phyloP scores from a whole-genome alignment of 2,329 filamentous ascomycete species.

The Epichloe sylvatica region DNA sequence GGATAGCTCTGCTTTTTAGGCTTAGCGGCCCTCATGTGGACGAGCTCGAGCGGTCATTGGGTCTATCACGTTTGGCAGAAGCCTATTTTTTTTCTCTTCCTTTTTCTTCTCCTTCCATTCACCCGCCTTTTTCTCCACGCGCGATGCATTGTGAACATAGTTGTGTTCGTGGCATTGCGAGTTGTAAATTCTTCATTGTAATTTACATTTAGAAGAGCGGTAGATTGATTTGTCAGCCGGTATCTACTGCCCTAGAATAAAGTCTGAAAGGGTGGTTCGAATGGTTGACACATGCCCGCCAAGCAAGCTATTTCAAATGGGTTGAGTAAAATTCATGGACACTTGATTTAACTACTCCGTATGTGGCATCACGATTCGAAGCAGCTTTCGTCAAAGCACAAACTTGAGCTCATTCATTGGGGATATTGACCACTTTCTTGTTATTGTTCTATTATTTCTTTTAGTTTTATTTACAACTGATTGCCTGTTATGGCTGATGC shows the following conservation, averaged over 20 bases:
- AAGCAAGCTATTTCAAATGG: neutral
- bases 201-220: conserved; percentile 36
- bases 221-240: conserved; percentile 55
- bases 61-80: conserved; percentile 10
- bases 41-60: neutral
- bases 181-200: conserved; percentile 17
- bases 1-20: neutral
- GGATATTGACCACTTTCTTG: conserved; percentile 3
- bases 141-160: conserved; percentile 15
- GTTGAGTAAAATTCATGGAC: neutral
- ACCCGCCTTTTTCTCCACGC: conserved; percentile 17
- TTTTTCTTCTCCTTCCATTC: conserved; percentile 9
- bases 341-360: neutral
- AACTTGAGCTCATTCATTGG: neutral
- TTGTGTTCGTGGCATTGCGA: conserved; percentile 38
- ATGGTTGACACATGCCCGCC: conserved; percentile 53
- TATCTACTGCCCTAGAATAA: conserved; percentile 80
- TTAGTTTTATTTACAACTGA: neutral
- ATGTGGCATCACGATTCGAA: too few relatives aligned
- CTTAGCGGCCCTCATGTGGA: conserved; percentile 2
- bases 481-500: conserved; percentile 17
- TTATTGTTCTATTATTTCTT: conserved; percentile 11
- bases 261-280: conserved; percentile 71
- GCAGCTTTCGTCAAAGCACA: neutral
- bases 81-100: conserved; percentile 16